A percentile compares a stretch with the other conserved stretches of the same genome.
Evolutionary conservation across 805 yeast species (phyloP).

Genomic region (Ogataea naganishii): DNA sequence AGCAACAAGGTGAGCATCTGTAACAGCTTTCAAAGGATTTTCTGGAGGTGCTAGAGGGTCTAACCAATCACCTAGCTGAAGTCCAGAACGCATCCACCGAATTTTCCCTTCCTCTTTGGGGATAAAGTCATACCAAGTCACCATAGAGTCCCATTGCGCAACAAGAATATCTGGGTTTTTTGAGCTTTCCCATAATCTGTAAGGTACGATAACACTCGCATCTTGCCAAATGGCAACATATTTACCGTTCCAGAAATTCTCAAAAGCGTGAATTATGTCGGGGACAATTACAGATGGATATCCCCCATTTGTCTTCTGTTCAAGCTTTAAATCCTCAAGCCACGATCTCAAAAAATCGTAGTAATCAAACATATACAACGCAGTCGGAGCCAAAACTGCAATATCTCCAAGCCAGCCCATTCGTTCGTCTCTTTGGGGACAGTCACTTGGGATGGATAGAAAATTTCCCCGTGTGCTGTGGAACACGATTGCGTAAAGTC

Average conservation of each 20-base stretch:
- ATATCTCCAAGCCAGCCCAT: slow-evolving; percentile 21
- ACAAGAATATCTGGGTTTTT: slow-evolving; percentile 6
- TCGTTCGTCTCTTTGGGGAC: slow-evolving; percentile 21
- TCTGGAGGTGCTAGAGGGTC: slow-evolving; percentile 20
- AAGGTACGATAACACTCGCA: slow-evolving; percentile 15
- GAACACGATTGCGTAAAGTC: slow-evolving; percentile 10
- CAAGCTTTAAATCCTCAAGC: slow-evolving; percentile 13
- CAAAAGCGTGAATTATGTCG: slow-evolving; percentile 9
- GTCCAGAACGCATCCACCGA: slow-evolving; percentile 8
- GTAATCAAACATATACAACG: slow-evolving; percentile 13
- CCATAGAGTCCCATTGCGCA: slow-evolving; percentile 8
- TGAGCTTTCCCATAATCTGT: slow-evolving; percentile 6
- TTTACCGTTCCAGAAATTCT: slow-evolving; percentile 8
- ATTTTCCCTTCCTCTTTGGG: slow-evolving; percentile 10
- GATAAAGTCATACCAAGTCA: slow-evolving; percentile 9
- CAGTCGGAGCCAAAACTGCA: slow-evolving; percentile 16
- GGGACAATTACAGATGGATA: slow-evolving; percentile 14
- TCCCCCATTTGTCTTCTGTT: slow-evolving; percentile 12
- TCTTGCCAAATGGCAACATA: slow-evolving; percentile 16
- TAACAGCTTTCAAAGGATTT: slow-evolving; percentile 13
- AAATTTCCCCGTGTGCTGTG: slow-evolving; percentile 17
- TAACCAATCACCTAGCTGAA: slow-evolving; percentile 22
- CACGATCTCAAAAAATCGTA: slow-evolving; percentile 13
- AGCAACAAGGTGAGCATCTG: slow-evolving; percentile 15
- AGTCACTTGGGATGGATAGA: slow-evolving; percentile 17